phyloP scores from a whole-genome alignment of 2,329 filamentous ascomycete species.

The Colletotrichum camelliae region DNA sequence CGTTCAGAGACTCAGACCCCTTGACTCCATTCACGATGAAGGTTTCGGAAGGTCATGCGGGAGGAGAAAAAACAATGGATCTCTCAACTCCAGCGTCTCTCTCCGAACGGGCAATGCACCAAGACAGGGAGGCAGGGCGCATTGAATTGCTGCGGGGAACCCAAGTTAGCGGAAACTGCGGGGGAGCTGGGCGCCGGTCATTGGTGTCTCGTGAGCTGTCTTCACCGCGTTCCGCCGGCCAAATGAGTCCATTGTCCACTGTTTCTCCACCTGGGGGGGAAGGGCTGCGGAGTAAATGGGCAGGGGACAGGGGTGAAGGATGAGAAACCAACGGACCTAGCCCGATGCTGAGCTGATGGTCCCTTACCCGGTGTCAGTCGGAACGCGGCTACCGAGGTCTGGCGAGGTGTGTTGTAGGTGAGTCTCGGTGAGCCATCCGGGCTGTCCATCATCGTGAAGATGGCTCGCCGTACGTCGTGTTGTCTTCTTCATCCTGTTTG shows the following conservation, averaged over 20 bases:
- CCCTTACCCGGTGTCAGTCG: not conserved
- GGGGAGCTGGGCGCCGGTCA: not conserved
- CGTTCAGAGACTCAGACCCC: not conserved
- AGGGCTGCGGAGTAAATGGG: not conserved
- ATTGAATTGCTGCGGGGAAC: conserved; percentile 13
- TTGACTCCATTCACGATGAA: not conserved
- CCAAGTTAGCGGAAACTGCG: conserved; percentile 8
- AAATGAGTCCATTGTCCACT: not conserved
- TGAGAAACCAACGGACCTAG: not conserved
- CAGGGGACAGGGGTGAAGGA: not conserved
- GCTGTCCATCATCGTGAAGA: not conserved
- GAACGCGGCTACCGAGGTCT: not conserved
- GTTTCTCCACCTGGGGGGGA: not conserved
- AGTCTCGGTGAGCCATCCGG: not conserved
- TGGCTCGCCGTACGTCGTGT: not conserved
- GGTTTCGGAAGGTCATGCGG: conserved; percentile 13
- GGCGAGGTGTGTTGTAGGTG: not conserved
- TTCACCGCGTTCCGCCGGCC: not conserved
- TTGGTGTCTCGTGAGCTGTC: not conserved
- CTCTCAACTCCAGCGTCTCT: not conserved
- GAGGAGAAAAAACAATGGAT: not conserved
- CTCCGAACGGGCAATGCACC: not conserved
- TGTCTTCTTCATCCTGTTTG: not conserved
- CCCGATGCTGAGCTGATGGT: not conserved
- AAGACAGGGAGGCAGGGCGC: not conserved